A percentile compares a stretch with the other conserved stretches of the same genome.
phyloP scores from a whole-genome alignment of 306 rosid genomes.

The Albizia julibrissin region DNA sequence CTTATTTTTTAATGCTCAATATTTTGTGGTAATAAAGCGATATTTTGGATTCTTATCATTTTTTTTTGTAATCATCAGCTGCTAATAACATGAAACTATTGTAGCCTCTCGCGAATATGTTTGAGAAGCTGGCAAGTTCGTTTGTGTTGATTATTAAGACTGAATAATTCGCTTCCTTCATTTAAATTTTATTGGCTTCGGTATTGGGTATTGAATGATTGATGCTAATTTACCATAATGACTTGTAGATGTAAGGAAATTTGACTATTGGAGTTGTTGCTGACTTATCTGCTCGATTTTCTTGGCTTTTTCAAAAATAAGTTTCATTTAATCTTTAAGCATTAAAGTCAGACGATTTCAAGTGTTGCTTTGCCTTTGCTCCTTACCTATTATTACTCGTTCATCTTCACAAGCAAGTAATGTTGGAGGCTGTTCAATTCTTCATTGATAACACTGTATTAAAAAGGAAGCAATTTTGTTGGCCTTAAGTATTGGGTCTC shows the following conservation, averaged over 20 bases:
- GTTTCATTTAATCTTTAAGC: not conserved
- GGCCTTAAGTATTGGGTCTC: not conserved
- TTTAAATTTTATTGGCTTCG: not conserved
- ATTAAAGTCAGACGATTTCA: not conserved
- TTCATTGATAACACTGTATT: not conserved
- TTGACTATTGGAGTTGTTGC: not conserved
- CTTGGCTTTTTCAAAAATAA: not conserved
- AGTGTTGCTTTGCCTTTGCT: not conserved
- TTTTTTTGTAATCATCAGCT: too few relatives aligned
- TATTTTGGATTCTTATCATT: too few relatives aligned
- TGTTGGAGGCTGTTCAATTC: not conserved
- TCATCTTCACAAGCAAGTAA: not conserved
- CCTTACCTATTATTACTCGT: not conserved
- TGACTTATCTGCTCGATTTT: not conserved
- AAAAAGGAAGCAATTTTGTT: not conserved
- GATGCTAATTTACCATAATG: not conserved
- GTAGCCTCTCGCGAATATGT: not conserved
- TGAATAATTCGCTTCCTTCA: not conserved
- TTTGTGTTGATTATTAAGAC: not conserved
- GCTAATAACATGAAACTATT: not conserved
- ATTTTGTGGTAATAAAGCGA: not conserved
- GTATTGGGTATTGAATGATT: not conserved
- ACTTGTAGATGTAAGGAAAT: not conserved
- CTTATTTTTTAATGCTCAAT: not conserved
- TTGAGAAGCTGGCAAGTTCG: not conserved